Base-by-base conservation (phyloP, 768 basidiomycete species). In the Podaxis sp. region DNA sequence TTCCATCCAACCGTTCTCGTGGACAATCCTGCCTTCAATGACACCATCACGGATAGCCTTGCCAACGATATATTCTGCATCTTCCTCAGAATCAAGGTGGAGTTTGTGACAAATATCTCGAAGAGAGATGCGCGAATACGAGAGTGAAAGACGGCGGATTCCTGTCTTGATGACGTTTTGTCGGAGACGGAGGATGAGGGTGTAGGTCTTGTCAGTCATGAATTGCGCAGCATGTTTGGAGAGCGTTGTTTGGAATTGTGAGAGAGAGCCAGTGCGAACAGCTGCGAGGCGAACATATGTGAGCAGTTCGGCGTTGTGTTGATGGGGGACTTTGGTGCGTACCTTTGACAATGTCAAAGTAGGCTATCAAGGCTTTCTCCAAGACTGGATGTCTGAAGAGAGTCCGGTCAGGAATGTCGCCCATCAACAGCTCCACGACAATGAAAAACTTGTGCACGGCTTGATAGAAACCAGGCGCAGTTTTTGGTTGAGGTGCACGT, bases 131-230 rank as follows among this genome's bases (percentile, higher is more conserved):
- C 94, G 90, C 2, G 94, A 93, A 78, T 99, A 99, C 15, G 95
- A 93, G 41, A 97, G 82, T 8, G 96, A 96, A 53, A 99, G 89
- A 64, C 95, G 85, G 40, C 95, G 88, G 65, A 99, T 93, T 30
- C 96, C 96, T 1, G 97, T 98, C 80, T 99, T 99, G 83, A 99
- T 96, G 58, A 99, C 96, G 73, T 96, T 99, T 78, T 99, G 97
- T n/a, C 96, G 90, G 40, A 99, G 85, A 22, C 97, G 93, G 60
- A 91, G 86, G 72, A 99, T 93, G 52, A 99, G 83, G 8, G 93
- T 91, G 74, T 92, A 91, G 0, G 93, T 97, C 65, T 87, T 90
- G 81, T 99, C 97, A 2, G 85, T 78, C 66, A 87, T 84, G 74
- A 98, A 98, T 59, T 86, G 87, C 0, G 83, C 74, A 2, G 90